Conservation (phyloP, 208 protist genomes). For the Acanthamoeba divionensis region DNA sequence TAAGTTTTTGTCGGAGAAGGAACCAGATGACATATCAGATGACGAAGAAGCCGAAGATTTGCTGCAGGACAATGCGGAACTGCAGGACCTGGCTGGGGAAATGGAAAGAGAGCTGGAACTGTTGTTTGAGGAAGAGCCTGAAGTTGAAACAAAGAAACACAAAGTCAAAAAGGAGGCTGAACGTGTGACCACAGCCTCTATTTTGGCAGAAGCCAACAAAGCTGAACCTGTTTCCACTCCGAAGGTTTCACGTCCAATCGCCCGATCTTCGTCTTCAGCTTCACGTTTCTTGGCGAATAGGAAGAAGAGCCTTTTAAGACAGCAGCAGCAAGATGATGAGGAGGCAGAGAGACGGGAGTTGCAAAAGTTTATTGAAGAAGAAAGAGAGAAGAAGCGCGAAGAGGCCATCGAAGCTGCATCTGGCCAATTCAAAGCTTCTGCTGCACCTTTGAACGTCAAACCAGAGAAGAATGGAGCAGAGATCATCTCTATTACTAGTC, state of each 20-base stretch:
- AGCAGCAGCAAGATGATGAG: constrained; percentile 15
- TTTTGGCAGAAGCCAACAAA: background rate
- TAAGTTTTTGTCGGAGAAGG: background rate
- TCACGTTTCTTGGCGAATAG: background rate
- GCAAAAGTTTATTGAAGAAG: constrained; percentile 49
- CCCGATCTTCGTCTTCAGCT: too few relatives aligned
- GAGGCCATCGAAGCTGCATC: background rate
- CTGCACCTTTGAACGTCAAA: background rate
- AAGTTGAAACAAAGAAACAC: background rate
- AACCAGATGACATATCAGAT: background rate
- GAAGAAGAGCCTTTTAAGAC: background rate
- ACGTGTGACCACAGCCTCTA: background rate
- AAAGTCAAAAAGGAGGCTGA: background rate
- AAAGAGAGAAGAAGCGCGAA: constrained; percentile 5
- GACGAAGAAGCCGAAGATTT: constrained; percentile 35
- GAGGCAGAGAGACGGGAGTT: constrained; percentile 26
- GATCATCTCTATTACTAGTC: background rate
- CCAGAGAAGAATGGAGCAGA: background rate
- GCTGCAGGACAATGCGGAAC: constrained; percentile 13
- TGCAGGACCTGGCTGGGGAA: constrained; percentile 48
- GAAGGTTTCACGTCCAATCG: background rate
- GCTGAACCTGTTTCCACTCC: background rate
- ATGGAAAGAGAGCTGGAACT: constrained; percentile 40
- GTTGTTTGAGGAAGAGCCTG: background rate
- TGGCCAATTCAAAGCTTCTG: background rate